Conservation (phyloP, 768 basidiomycete species). For the Obba rivulosa region DNA sequence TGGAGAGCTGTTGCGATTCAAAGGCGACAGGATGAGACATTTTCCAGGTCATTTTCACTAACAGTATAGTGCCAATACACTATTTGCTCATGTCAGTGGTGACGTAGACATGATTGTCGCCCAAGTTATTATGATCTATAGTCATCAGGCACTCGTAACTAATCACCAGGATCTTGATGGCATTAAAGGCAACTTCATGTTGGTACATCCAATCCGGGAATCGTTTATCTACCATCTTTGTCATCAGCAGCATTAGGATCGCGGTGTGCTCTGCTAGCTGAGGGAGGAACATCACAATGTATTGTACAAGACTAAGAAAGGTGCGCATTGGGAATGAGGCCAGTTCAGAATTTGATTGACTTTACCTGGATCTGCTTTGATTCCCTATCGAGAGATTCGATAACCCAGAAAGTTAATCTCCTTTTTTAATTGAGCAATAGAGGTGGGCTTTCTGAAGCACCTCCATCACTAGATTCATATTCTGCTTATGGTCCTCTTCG, state of each 20-base stretch:
- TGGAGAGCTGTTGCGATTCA: conserved; percentile 22
- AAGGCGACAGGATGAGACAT: conserved; percentile 26
- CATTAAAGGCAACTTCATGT: conserved; percentile 31
- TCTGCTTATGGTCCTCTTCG: conserved; percentile 20
- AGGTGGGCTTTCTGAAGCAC: conserved; percentile 15
- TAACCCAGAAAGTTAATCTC: conserved; percentile 31
- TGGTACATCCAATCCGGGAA: conserved; percentile 28
- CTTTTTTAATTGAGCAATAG: conserved; percentile 24
- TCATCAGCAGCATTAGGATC: conserved; percentile 17
- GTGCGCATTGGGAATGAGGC: conserved; percentile 22
- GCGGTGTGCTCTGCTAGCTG: conserved; percentile 12
- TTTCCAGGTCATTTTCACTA: conserved; percentile 27
- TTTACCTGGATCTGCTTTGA: conserved; percentile 26
- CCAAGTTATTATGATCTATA: conserved; percentile 27
- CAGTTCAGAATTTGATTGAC: conserved; percentile 24
- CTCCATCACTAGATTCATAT: conserved; percentile 16
- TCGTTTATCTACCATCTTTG: conserved; percentile 18
- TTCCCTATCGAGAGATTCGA: conserved; percentile 23
- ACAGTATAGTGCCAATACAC: conserved; percentile 26
- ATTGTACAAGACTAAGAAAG: conserved; percentile 18
- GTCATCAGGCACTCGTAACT: conserved; percentile 23
- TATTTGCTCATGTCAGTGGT: conserved; percentile 28
- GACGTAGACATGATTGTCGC: conserved; percentile 28
- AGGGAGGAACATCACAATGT: conserved; percentile 16
- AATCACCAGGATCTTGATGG: conserved; percentile 26